Evolutionary conservation across 139 green algal species (phyloP).

Genomic region (Chlamydomonas sphaeroides): DNA sequence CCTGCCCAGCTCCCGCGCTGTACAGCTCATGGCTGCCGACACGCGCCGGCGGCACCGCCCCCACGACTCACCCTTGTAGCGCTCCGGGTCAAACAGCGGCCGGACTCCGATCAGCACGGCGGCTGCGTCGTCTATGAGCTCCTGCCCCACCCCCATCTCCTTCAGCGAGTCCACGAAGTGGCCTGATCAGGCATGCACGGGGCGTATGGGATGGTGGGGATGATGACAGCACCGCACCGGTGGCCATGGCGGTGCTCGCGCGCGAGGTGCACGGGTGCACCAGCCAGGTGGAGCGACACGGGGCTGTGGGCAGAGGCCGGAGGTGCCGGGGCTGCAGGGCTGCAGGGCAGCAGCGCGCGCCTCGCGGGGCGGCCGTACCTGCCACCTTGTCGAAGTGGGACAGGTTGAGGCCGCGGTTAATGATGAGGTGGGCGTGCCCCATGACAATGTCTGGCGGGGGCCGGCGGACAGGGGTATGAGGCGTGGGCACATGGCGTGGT

Average conservation of each 20-base stretch:
- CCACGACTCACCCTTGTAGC: constrained; percentile 11
- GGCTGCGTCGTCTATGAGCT: constrained; percentile 29
- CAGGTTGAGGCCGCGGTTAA: constrained; percentile 30
- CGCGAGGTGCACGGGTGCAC: too few relatives aligned
- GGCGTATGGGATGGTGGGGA: too few relatives aligned
- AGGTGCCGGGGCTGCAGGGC: too few relatives aligned
- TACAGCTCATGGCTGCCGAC: too few relatives aligned
- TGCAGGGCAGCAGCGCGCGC: too few relatives aligned
- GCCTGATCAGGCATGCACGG: not conserved
- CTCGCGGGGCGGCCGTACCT: not conserved
- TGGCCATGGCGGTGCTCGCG: too few relatives aligned
- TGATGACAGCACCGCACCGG: too few relatives aligned
- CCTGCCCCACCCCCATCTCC: constrained; percentile 27
- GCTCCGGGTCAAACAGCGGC: constrained; percentile 36
- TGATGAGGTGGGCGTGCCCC: constrained; percentile 38
- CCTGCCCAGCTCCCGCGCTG: too few relatives aligned
- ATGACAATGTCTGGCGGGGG: constrained; percentile 35
- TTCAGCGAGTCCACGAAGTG: constrained; percentile 37
- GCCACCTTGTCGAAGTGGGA: constrained; percentile 40
- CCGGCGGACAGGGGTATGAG: too few relatives aligned
- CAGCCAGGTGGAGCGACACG: too few relatives aligned
- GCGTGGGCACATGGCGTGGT: too few relatives aligned
- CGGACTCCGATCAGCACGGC: constrained; percentile 32
- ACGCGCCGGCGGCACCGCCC: not conserved
- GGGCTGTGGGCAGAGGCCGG: too few relatives aligned